Evolutionary conservation across 139 green algal genomes (phyloP).

Genomic region (Spirogloea muscicola): DNA sequence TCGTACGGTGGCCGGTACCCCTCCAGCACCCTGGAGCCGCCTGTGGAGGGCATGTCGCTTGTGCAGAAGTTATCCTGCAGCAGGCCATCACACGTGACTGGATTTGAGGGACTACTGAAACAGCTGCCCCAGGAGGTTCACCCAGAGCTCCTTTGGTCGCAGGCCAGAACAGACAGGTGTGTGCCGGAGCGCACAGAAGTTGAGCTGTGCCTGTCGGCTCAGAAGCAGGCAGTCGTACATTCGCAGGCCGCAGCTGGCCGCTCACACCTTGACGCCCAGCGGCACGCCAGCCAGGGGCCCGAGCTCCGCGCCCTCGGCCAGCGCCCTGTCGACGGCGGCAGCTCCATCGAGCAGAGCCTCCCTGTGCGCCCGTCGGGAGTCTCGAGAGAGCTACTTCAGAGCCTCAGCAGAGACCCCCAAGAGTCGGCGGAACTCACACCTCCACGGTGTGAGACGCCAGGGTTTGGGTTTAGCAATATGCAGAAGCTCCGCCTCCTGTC

Average conservation of each 20-base stretch:
- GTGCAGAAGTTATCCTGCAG: conserved; percentile 98
- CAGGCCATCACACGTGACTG: conserved; percentile 63
- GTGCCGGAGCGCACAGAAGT: too few species aligned
- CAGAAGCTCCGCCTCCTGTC: neutral
- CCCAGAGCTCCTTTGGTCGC: too few species aligned
- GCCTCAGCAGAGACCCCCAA: neutral
- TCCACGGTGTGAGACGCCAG: neutral
- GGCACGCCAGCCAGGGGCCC: conserved; percentile 40
- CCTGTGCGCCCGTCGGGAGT: neutral
- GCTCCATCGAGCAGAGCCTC: conserved; percentile 20
- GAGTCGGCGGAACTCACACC: neutral
- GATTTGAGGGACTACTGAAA: neutral
- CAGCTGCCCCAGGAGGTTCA: neutral
- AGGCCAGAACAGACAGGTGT: too few species aligned
- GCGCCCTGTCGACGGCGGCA: conserved; percentile 15
- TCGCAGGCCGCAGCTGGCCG: neutral
- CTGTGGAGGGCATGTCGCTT: conserved; percentile 74
- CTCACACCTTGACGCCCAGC: conserved; percentile 33
- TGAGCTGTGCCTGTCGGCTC: too few species aligned
- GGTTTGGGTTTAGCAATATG: neutral
- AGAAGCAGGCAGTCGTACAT: too few species aligned
- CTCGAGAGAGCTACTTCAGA: neutral
- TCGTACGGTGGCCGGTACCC: conserved; percentile 48
- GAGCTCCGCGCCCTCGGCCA: conserved; percentile 19
- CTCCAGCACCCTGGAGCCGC: conserved; percentile 71